Percentiles rank a stretch among this genome's conserved stretches.
Conservation (phyloP, 371 early-diverging fungal genomes). For the Furculomyces boomerangus region DNA sequence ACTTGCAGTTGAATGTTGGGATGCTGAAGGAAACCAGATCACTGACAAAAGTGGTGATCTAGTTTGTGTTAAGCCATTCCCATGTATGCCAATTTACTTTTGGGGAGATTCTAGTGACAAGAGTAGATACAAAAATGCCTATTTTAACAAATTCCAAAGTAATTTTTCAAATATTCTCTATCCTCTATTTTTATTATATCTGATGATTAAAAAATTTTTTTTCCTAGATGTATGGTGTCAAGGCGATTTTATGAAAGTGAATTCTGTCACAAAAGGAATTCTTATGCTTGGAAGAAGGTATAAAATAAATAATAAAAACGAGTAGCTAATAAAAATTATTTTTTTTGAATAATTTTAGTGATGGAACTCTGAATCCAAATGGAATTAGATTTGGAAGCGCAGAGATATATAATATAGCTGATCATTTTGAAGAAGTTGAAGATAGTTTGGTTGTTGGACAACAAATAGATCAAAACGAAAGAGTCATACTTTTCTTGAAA, state of each 20-base stretch:
- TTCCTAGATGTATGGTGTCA: constrained; percentile 84
- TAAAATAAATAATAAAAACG: not conserved
- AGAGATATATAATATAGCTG: constrained; percentile 80
- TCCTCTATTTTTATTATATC: not conserved
- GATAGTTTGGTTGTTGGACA: constrained; percentile 75
- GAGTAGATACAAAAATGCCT: constrained; percentile 64
- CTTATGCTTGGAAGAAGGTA: constrained; percentile 73
- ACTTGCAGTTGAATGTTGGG: constrained; percentile 90
- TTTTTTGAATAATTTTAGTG: constrained; percentile 22
- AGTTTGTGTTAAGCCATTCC: constrained; percentile 85
- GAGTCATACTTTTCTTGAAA: constrained; percentile 65
- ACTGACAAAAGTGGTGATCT: constrained; percentile 67
- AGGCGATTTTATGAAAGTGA: constrained; percentile 82
- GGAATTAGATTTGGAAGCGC: constrained; percentile 93
- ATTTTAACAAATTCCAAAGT: constrained; percentile 60
- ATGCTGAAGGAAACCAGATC: constrained; percentile 32
- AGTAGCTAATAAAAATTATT: not conserved
- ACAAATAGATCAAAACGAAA: constrained; percentile 59
- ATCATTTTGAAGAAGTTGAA: constrained; percentile 41
- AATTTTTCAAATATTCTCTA: not conserved
- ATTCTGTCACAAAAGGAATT: constrained; percentile 73
- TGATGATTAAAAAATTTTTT: not conserved
- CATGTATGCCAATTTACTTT: constrained; percentile 92
- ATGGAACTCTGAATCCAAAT: constrained; percentile 89
- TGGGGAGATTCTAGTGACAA: constrained; percentile 54